Percentiles rank a stretch among this genome's conserved stretches.
Evolutionary conservation across 495 filamentous ascomycete species (phyloP).

Genomic region (Chaetomidium leptoderma): DNA sequence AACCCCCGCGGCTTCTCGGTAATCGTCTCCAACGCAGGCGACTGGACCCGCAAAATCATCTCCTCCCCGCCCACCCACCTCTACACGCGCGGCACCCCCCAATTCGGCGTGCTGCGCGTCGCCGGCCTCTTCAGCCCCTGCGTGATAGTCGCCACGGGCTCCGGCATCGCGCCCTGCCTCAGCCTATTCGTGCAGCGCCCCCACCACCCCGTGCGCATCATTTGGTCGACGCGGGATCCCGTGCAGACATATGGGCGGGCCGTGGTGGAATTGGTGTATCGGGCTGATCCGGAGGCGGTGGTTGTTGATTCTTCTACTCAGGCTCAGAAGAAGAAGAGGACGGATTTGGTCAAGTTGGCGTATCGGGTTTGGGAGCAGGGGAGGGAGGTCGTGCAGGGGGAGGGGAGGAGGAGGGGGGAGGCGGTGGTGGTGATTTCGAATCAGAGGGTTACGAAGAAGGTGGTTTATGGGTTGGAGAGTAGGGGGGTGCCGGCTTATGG

Average conservation of each 20-base stretch:
- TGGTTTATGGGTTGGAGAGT: conserved; percentile 70
- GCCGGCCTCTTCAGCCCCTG: conserved; percentile 64
- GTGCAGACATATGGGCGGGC: conserved; percentile 42
- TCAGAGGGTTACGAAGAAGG: conserved; percentile 62
- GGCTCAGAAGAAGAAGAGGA: conserved; percentile 32
- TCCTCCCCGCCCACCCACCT: conserved; percentile 54
- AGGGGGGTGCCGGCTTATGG: conserved; percentile 69
- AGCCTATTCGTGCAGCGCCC: conserved; percentile 43
- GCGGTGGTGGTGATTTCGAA: conserved; percentile 76
- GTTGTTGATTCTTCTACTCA: conserved; percentile 48
- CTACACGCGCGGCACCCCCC: conserved; percentile 52
- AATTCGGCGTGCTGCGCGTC: conserved; percentile 68
- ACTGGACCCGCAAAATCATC: conserved; percentile 71
- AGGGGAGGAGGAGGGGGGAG: conserved; percentile 50
- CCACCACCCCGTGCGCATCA: conserved; percentile 41
- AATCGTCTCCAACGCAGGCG: conserved; percentile 75
- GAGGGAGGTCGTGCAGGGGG: conserved; percentile 40
- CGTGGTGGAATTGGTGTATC: conserved; percentile 41
- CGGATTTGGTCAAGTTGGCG: conserved; percentile 53
- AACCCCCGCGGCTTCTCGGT: conserved; percentile 60
- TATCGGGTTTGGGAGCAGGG: conserved; percentile 53
- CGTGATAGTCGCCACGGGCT: conserved; percentile 77
- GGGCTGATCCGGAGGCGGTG: conserved; percentile 44
- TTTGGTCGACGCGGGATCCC: conserved; percentile 49
- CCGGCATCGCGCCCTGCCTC: conserved; percentile 71